Conservation (phyloP, 2,329 filamentous ascomycete genomes). For the Phialophora expanda region DNA sequence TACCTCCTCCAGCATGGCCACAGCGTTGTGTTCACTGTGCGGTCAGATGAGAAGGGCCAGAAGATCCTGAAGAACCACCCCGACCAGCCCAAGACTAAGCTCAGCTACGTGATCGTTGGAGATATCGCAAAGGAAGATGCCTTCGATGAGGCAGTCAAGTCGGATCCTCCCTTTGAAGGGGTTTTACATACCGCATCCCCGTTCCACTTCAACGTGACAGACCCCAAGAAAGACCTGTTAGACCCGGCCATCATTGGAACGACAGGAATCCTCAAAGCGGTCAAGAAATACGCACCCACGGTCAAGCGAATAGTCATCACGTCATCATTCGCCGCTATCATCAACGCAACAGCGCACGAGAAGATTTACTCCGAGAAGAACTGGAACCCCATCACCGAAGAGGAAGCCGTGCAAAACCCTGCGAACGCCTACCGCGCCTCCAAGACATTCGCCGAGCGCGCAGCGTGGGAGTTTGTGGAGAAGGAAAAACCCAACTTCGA, state of each 20-base stretch:
- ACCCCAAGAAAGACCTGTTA: slow-evolving; percentile 65
- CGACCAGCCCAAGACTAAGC: slow-evolving; percentile 58
- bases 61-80: slow-evolving; percentile 63
- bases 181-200: slow-evolving; percentile 77
- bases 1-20: slow-evolving; percentile 60
- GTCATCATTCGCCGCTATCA: slow-evolving; percentile 70
- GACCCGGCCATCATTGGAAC: slow-evolving; percentile 69
- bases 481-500: slow-evolving; percentile 64
- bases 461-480: slow-evolving; percentile 68
- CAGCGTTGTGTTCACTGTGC: slow-evolving; percentile 67
- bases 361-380: slow-evolving; percentile 47
- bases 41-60: slow-evolving; percentile 66
- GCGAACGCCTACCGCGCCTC: slow-evolving; percentile 54
- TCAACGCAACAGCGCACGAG: slow-evolving; percentile 53
- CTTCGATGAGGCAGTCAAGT: slow-evolving; percentile 69
- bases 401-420: slow-evolving; percentile 46
- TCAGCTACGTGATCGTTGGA: slow-evolving; percentile 70
- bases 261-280: slow-evolving; percentile 65
- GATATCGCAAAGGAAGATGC: slow-evolving; percentile 73
- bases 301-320: slow-evolving; percentile 77
- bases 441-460: slow-evolving; percentile 69
- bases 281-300: slow-evolving; percentile 64
- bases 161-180: slow-evolving; percentile 69
- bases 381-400: slow-evolving; percentile 54
- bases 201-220: slow-evolving; percentile 74